Conservation (phyloP, 148 eudicot species). For the Euryodendron excelsum region DNA sequence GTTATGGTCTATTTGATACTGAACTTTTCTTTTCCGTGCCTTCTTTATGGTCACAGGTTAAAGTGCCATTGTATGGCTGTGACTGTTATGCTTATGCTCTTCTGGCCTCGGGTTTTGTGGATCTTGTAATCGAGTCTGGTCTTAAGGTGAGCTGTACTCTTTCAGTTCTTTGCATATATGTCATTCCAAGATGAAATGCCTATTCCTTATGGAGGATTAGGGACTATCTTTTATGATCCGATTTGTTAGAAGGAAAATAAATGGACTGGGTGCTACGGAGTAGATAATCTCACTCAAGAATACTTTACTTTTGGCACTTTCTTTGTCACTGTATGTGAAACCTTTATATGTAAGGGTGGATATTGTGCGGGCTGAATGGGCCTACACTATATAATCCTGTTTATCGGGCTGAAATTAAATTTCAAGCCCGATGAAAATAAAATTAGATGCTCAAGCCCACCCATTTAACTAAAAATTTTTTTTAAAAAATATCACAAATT, state of each 20-base stretch:
- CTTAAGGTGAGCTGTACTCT: slow-evolving; percentile 58
- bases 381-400: too few relatives aligned
- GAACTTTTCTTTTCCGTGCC: neutral
- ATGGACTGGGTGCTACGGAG: too few relatives aligned
- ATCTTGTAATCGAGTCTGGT: slow-evolving; percentile 94
- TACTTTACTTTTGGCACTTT: neutral
- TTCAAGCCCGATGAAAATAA: too few relatives aligned
- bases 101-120: slow-evolving; percentile 91
- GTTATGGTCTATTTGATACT: neutral
- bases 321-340: neutral
- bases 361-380: too few relatives aligned
- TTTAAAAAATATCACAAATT: too few relatives aligned
- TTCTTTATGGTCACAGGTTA: slow-evolving; percentile 52
- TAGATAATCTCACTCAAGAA: too few relatives aligned
- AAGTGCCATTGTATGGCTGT: slow-evolving; percentile 90
- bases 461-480: too few relatives aligned
- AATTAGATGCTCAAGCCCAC: too few relatives aligned
- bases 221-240: neutral
- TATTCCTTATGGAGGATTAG: neutral
- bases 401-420: too few relatives aligned
- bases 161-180: neutral
- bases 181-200: neutral
- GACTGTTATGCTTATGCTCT: slow-evolving; percentile 99
- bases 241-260: neutral
- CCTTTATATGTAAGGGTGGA: too few relatives aligned